These are phyloP conservation scores for Spathaspora arborariae DNA, from an alignment of 805 yeast species.

Conservation along the genomic window DNA sequence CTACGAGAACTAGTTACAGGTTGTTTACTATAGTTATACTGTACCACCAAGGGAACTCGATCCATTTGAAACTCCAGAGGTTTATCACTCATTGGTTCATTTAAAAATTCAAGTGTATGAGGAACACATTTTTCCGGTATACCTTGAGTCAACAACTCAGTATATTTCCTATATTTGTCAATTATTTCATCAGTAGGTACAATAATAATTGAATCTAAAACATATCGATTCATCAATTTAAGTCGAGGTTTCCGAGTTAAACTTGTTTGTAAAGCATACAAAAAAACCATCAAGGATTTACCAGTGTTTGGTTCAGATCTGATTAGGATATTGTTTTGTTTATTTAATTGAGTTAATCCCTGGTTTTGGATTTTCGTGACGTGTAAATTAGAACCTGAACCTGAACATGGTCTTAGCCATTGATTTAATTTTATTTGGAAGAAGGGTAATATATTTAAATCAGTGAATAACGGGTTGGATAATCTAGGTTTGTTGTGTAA, in stretches of 20 bases:
- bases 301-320: slow-evolving; percentile 17
- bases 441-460: slow-evolving; percentile 20
- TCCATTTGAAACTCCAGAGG: slow-evolving; percentile 8
- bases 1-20: slow-evolving; percentile 2
- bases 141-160: slow-evolving; percentile 12
- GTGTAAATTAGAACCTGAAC: slow-evolving; percentile 10
- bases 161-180: slow-evolving; percentile 13
- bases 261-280: slow-evolving; percentile 16
- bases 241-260: slow-evolving; percentile 18
- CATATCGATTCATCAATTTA: slow-evolving; percentile 6
- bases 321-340: slow-evolving; percentile 13
- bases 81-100: slow-evolving; percentile 6
- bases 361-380: slow-evolving; percentile 20
- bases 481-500: no score
- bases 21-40: slow-evolving; percentile 6
- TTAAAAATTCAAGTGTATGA: not conserved
- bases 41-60: slow-evolving; percentile 15
- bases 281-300: slow-evolving; percentile 16
- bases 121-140: slow-evolving; percentile 23
- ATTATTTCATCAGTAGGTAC: slow-evolving; percentile 23
- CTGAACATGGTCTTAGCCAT: slow-evolving; percentile 6
- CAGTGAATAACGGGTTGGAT: slow-evolving; percentile 15
- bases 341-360: slow-evolving; percentile 14
- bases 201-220: slow-evolving; percentile 17
- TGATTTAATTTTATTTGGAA: slow-evolving; percentile 18